Conservation (phyloP, 768 basidiomycete genomes). For the Galerina sulciceps region DNA sequence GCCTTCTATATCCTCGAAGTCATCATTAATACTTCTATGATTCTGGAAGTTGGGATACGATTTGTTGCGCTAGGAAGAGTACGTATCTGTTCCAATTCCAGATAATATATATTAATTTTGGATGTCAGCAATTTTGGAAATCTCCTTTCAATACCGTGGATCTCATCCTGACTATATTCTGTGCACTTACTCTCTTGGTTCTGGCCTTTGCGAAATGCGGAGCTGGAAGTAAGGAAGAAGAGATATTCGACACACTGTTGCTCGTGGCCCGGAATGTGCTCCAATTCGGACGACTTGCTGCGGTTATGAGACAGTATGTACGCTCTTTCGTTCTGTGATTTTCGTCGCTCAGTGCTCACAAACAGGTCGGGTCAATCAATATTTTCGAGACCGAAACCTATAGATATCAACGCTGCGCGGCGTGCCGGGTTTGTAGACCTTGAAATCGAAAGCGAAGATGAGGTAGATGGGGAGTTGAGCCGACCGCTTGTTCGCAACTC, state of each 20-base stretch:
- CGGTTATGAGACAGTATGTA: conserved; percentile 91
- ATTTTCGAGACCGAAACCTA: conserved; percentile 84
- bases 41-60: conserved; percentile 88
- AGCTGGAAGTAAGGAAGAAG: conserved; percentile 86
- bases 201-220: conserved; percentile 89
- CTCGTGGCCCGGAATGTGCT: conserved; percentile 92
- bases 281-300: conserved; percentile 89
- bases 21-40: conserved; percentile 90
- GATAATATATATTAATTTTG: not conserved
- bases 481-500: conserved; percentile 63
- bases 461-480: conserved; percentile 63
- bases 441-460: conserved; percentile 70
- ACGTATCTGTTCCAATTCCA: conserved; percentile 32
- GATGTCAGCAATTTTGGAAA: conserved; percentile 89
- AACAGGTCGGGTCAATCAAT: conserved; percentile 86
- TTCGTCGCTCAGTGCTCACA: not conserved
- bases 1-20: conserved; percentile 90
- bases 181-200: conserved; percentile 85
- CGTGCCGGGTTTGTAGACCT: conserved; percentile 75
- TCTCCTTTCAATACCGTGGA: conserved; percentile 93
- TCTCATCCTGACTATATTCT: conserved; percentile 86
- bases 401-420: conserved; percentile 76
- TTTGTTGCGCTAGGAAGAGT: conserved; percentile 94
- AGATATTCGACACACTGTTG: conserved; percentile 89
- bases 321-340: conserved; percentile 9